Conservation (phyloP, 2,329 filamentous ascomycete species). For the Aspergillus luchuensis region DNA sequence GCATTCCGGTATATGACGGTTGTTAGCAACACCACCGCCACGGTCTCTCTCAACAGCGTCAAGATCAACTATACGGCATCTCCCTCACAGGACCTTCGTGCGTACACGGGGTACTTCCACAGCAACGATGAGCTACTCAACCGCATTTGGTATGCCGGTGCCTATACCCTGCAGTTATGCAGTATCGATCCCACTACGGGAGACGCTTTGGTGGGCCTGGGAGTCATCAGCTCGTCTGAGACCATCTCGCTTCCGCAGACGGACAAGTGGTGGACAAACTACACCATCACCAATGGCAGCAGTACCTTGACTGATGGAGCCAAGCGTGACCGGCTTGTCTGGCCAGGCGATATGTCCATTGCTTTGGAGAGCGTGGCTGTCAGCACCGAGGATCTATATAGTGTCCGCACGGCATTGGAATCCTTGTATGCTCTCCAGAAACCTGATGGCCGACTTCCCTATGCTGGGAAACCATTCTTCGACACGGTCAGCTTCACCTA, state of each 20-base stretch:
- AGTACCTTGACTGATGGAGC: conserved; percentile 44
- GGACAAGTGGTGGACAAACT: conserved; percentile 36
- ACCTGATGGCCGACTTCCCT: conserved; percentile 51
- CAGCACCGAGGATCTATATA: conserved; percentile 56
- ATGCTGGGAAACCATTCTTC: conserved; percentile 51
- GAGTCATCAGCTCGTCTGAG: conserved; percentile 2
- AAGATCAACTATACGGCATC: conserved; percentile 49
- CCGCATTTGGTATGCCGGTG: conserved; percentile 58
- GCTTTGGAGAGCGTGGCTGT: conserved; percentile 58
- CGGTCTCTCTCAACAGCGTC: conserved; percentile 39
- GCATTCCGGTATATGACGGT: conserved; percentile 52
- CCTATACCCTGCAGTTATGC: conserved; percentile 49
- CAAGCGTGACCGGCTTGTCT: conserved; percentile 52
- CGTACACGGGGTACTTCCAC: conserved; percentile 56
- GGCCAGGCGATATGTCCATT: conserved; percentile 64
- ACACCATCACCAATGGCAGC: conserved; percentile 31
- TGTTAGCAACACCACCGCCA: conserved; percentile 47
- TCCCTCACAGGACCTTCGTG: conserved; percentile 42
- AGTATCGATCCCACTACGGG: conserved; percentile 34
- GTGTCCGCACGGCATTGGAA: conserved; percentile 54
- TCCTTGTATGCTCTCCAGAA: conserved; percentile 52
- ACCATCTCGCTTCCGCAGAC: conserved; percentile 20
- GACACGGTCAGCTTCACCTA: conserved; percentile 55
- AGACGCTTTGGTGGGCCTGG: conserved; percentile 18
- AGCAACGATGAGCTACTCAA: conserved; percentile 55